Evolutionary conservation across 2,329 filamentous ascomycete species (phyloP).

Genomic region (Colletotrichum scovillei): DNA sequence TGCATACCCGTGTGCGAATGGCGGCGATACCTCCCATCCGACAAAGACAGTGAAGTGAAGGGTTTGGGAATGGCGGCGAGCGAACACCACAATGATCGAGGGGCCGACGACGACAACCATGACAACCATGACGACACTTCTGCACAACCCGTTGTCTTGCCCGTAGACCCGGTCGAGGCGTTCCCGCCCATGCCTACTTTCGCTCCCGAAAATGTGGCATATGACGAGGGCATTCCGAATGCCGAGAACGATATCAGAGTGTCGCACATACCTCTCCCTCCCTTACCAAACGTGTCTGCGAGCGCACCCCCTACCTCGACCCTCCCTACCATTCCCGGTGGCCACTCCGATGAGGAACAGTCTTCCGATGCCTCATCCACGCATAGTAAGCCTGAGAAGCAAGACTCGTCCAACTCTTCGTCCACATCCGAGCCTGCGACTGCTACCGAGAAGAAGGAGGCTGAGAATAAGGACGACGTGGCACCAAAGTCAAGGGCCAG

Average conservation of each 20-base stretch:
- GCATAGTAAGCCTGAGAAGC: constrained; percentile 26
- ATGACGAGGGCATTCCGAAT: background rate
- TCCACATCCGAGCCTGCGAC: constrained; percentile 28
- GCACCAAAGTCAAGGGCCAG: constrained; percentile 1
- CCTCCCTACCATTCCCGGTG: constrained; percentile 32
- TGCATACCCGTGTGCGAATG: constrained; percentile 20
- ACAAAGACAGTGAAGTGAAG: constrained; percentile 31
- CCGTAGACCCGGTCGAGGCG: constrained; percentile 22
- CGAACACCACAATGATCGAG: constrained; percentile 6
- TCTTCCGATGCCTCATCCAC: constrained; percentile 33
- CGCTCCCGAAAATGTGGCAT: constrained; percentile 3
- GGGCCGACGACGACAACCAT: constrained; percentile 24
- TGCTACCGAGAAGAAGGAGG: constrained; percentile 8
- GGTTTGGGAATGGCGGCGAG: constrained; percentile 31
- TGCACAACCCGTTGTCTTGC: background rate
- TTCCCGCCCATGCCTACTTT: constrained; percentile 29
- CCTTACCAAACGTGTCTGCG: constrained; percentile 22
- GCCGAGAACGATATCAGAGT: constrained; percentile 26
- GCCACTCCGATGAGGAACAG: constrained; percentile 34
- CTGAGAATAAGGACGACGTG: constrained; percentile 9
- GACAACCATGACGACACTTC: constrained; percentile 15
- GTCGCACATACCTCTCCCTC: constrained; percentile 31
- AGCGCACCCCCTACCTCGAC: constrained; percentile 35
- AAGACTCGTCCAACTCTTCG: constrained; percentile 19
- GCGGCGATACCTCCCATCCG: constrained; percentile 11